phyloP scores from a whole-genome alignment of 2,329 filamentous ascomycete species.

The Pseudopyrenochaeta lycopersici region DNA sequence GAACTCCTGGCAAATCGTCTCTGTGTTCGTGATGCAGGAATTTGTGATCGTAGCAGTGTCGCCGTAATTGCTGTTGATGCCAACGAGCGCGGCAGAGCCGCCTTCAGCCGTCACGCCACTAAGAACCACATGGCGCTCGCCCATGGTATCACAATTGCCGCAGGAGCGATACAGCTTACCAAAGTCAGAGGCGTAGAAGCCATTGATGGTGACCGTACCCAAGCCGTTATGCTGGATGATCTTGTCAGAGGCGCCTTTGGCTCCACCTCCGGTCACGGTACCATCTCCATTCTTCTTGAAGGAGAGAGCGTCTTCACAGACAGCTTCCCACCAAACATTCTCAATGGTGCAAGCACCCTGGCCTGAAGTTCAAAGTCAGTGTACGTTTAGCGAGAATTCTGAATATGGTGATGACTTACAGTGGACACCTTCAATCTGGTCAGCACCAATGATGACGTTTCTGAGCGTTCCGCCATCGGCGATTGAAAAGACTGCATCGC shows the following conservation, averaged over 20 bases:
- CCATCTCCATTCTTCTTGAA: conserved; percentile 33
- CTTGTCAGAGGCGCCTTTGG: conserved; percentile 45
- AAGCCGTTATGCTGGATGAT: conserved; percentile 50
- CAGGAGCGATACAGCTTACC: conserved; percentile 54
- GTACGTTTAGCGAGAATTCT: too few relatives aligned
- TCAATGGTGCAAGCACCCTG: conserved; percentile 54
- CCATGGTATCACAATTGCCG: conserved; percentile 27
- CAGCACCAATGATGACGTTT: conserved; percentile 62
- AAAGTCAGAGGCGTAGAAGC: conserved; percentile 38
- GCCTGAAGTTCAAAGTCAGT: conserved; percentile 3
- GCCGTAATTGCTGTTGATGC: conserved; percentile 61
- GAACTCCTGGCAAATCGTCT: conserved; percentile 31
- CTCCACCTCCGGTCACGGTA: conserved; percentile 50
- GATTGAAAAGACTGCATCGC: conserved; percentile 61
- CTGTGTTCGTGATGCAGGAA: conserved; percentile 27
- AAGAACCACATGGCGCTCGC: conserved; percentile 52
- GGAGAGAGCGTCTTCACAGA: conserved; percentile 47
- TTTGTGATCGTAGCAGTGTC: conserved; percentile 52
- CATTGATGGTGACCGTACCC: conserved; percentile 43
- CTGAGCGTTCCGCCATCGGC: conserved; percentile 58
- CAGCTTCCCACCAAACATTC: conserved; percentile 50
- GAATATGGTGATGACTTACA: conserved; percentile 34
- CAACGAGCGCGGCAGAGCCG: conserved; percentile 49
- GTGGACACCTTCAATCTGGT: conserved; percentile 62
- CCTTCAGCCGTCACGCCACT: conserved; percentile 49